These are phyloP conservation scores for Westerdykella ornata DNA, from an alignment of 2,329 filamentous ascomycete genomes.

Conservation along the genomic window DNA sequence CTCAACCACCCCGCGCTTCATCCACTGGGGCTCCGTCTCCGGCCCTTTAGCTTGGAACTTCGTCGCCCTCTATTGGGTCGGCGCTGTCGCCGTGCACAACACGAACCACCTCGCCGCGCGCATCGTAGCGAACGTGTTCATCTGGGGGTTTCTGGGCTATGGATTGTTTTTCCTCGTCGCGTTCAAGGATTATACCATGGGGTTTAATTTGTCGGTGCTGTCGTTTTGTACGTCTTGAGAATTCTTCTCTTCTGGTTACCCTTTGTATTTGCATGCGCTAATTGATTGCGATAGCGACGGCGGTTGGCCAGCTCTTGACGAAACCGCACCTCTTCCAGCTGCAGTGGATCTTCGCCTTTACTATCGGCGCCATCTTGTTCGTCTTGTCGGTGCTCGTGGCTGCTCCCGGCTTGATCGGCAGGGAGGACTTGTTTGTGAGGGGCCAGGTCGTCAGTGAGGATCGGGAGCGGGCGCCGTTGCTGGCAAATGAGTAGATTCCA, in stretches of 20 bases:
- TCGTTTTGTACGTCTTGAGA: constrained; percentile 53
- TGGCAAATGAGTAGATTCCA: constrained; percentile 41
- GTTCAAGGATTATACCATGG: constrained; percentile 72
- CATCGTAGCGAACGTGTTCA: constrained; percentile 78
- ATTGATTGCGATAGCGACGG: constrained; percentile 50
- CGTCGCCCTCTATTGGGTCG: constrained; percentile 82
- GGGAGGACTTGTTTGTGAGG: constrained; percentile 47
- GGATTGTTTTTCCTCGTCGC: constrained; percentile 67
- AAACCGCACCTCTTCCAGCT: constrained; percentile 67
- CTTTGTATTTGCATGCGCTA: too few relatives aligned
- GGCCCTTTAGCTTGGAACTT: constrained; percentile 82
- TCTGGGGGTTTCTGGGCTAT: constrained; percentile 75
- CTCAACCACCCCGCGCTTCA: constrained; percentile 61
- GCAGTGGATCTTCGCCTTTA: constrained; percentile 90
- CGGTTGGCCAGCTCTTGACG: constrained; percentile 67
- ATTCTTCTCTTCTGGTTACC: neutral
- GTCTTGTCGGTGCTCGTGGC: constrained; percentile 59
- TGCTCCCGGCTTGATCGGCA: constrained; percentile 56
- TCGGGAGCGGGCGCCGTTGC: constrained; percentile 49
- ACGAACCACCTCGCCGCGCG: constrained; percentile 60
- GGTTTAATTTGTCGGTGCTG: constrained; percentile 69
- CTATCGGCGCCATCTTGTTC: constrained; percentile 71
- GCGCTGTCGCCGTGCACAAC: constrained; percentile 65
- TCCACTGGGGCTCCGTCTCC: constrained; percentile 69
- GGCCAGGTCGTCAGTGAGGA: constrained; percentile 44